phyloP scores from a whole-genome alignment of 495 filamentous ascomycete species.

The Trichoderma reesei region DNA sequence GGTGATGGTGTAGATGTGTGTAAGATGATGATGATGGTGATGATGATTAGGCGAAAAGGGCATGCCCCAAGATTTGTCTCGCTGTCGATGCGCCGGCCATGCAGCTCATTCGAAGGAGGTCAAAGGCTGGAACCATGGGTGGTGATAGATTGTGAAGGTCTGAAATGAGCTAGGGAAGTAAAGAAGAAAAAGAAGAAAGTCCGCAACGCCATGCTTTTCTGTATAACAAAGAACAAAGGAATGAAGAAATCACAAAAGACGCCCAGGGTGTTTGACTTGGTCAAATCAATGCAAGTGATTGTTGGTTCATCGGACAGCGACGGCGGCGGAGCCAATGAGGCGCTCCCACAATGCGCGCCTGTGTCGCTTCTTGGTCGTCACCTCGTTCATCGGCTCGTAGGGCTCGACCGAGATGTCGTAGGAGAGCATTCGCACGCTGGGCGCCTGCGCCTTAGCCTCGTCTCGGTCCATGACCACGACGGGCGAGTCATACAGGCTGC shows the following conservation, averaged over 20 bases:
- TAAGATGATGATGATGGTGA: background rate
- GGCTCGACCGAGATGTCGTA: constrained; percentile 40
- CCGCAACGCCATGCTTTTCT: constrained; percentile 6
- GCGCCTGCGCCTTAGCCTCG: constrained; percentile 12
- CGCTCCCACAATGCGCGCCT: constrained; percentile 31
- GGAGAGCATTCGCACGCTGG: constrained; percentile 26
- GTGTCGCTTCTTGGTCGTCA: constrained; percentile 27
- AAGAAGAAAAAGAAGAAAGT: background rate
- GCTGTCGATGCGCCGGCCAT: constrained; percentile 4
- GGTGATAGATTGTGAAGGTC: background rate
- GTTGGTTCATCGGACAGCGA: constrained; percentile 2
- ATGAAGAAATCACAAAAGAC: background rate
- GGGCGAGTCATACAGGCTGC: constrained; percentile 30
- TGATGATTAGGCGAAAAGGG: constrained; percentile 2
- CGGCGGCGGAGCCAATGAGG: constrained; percentile 24
- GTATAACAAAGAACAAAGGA: background rate
- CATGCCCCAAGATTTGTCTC: background rate
- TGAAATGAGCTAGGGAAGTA: background rate
- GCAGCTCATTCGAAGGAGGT: background rate
- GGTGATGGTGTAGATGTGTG: background rate
- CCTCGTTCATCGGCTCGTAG: constrained; percentile 26
- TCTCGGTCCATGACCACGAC: constrained; percentile 24
- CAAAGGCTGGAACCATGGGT: background rate
- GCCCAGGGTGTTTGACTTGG: background rate
- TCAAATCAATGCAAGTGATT: background rate